phyloP scores from a whole-genome alignment of 2,329 filamentous ascomycete genomes.

The Aspergillus sp. region DNA sequence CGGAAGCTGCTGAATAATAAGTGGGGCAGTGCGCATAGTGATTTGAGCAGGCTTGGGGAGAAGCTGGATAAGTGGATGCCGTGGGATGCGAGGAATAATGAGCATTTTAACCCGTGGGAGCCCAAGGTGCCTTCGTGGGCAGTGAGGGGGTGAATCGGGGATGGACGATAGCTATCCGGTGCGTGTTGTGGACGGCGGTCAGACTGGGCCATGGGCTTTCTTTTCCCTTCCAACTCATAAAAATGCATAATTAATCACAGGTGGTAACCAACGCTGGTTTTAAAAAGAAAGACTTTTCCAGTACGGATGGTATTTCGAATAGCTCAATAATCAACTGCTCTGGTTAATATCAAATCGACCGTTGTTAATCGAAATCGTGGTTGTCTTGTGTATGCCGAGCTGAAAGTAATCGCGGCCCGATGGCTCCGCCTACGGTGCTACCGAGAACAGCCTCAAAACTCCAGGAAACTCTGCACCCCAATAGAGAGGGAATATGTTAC shows the following conservation, averaged over 20 bases:
- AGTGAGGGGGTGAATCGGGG: neutral
- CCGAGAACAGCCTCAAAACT: neutral
- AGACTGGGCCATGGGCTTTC: too few species aligned
- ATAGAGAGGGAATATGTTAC: too few species aligned
- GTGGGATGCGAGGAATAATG: slow-evolving; percentile 7
- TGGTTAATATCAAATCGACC: too few species aligned
- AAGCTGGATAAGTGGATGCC: slow-evolving; percentile 8
- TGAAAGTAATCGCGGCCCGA: neutral
- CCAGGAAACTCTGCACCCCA: neutral
- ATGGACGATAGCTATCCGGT: neutral
- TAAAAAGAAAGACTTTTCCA: too few species aligned
- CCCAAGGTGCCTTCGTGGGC: slow-evolving; percentile 1
- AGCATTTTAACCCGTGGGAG: slow-evolving; percentile 7
- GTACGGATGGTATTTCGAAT: too few species aligned
- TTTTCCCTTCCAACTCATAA: too few species aligned
- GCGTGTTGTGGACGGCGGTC: too few species aligned
- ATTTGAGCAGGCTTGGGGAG: slow-evolving; percentile 2
- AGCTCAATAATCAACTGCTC: too few species aligned
- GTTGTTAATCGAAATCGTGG: neutral
- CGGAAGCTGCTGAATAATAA: slow-evolving; percentile 2
- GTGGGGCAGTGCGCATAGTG: slow-evolving; percentile 6
- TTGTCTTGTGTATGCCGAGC: neutral
- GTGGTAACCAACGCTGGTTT: too few species aligned
- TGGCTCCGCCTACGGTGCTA: neutral
- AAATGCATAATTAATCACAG: too few species aligned